phyloP scores from a whole-genome alignment of 2,329 filamentous ascomycete genomes.

The Colletotrichum coccodes region DNA sequence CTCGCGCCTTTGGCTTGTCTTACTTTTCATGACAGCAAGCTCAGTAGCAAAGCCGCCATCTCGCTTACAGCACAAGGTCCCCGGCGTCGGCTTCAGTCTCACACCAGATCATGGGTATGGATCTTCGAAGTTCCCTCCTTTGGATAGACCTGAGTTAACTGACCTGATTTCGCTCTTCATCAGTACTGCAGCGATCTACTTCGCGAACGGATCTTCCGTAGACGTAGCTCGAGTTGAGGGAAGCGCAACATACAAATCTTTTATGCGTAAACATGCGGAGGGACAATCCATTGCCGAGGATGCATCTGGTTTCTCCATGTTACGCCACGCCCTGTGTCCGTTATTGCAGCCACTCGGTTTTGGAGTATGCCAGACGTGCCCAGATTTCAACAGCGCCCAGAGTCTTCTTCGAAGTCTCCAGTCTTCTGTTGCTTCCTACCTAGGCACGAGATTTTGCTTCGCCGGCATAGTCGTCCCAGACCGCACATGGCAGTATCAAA shows the following conservation, averaged over 20 bases:
- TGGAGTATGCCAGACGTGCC: no score
- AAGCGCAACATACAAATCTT: conserved; percentile 3
- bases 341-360: background rate
- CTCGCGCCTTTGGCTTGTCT: no score
- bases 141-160: no score
- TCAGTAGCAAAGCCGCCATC: no score
- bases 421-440: background rate
- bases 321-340: background rate
- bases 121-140: no score
- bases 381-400: no score
- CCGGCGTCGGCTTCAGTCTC: no score
- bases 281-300: no score
- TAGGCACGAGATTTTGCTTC: conserved; percentile 8
- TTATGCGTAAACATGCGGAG: conserved; percentile 6
- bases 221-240: conserved; percentile 3
- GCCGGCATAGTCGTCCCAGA: background rate
- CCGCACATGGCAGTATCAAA: background rate
- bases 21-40: no score
- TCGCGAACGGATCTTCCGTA: background rate
- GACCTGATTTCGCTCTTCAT: background rate
- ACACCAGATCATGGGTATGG: no score
- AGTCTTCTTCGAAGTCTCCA: conserved; percentile 1
- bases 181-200: conserved; percentile 7
- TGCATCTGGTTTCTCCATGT: no score
- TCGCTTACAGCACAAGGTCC: no score